These are phyloP conservation scores for Ormosia emarginata DNA, from an alignment of 306 rosid species.

Conservation along the genomic window DNA sequence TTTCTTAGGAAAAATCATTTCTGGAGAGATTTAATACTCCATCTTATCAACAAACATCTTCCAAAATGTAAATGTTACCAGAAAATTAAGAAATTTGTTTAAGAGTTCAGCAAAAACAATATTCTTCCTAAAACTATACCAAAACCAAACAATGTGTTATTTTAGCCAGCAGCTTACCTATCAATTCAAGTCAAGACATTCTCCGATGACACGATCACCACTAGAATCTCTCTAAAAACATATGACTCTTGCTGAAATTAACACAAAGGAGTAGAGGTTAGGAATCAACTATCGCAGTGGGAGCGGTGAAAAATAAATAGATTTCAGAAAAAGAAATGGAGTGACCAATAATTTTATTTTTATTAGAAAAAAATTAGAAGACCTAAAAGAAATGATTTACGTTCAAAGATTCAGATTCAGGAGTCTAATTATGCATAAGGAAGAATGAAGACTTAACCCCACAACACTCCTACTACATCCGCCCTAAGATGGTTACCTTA, in stretches of 20 bases:
- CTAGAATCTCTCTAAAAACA: conserved; percentile 76
- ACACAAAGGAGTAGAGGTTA: not conserved
- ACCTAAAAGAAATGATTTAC: too few relatives aligned
- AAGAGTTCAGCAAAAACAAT: not conserved
- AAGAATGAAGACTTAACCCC: too few relatives aligned
- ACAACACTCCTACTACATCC: too few relatives aligned
- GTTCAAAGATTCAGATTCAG: too few relatives aligned
- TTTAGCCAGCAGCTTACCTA: conserved; percentile 47
- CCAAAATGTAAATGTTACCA: not conserved
- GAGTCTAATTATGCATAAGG: too few relatives aligned
- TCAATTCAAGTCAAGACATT: conserved; percentile 81
- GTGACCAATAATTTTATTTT: too few relatives aligned
- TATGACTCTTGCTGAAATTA: conserved; percentile 76
- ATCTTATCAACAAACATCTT: not conserved
- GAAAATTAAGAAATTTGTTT: not conserved
- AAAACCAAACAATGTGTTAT: not conserved
- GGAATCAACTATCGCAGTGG: conserved; percentile 13
- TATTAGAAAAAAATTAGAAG: too few relatives aligned
- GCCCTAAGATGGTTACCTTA: too few relatives aligned
- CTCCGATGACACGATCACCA: conserved; percentile 92
- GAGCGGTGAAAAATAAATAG: too few relatives aligned
- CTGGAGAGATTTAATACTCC: not conserved
- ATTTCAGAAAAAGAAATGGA: too few relatives aligned
- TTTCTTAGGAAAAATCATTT: not conserved
- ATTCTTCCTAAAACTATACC: not conserved